Base-by-base conservation (phyloP, 148 eudicot species). In the Diospyros kaki region DNA sequence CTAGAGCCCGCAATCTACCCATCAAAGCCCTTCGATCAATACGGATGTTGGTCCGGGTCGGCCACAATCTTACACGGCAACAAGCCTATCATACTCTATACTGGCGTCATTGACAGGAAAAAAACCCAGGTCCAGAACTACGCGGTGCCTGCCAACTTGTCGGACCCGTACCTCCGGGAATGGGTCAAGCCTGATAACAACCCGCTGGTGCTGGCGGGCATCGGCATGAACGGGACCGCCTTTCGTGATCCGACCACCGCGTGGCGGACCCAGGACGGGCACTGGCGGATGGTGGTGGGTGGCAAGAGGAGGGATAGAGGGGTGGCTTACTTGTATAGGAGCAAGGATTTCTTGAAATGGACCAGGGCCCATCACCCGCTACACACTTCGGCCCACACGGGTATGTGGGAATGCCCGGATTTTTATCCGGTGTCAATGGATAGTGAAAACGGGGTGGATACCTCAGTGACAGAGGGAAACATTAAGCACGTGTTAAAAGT, bases 381-480 rank as follows among this genome's bases (percentile, higher is more conserved):
- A 65, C 97, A 90, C 62, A 82, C 87, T 0, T 40, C 80, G 6
- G 78, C 84, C 0, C 58, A 78, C 0, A 85, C 90, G 0, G 95
- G 96, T 1, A 93, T 83, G 78, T 90, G 93, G 96, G 98, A 90
- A 55, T 93, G 98, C 63, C 96, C 96, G 0, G 96, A 93, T 81
- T 93, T 93, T 66, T 93, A 56, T 52, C 96, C 96, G 6, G 93
- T 93, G 1, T 51, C 81, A 4, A 6, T 69, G 40, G 45, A 72
- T 6, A 84, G 88, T 1, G 60, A 74, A 78, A 38, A 68, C 44
- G 91, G 93, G 70, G 56, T 88, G 81, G 91, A 89, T 38, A 66
- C 90, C 3, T 92, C 94, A 0, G 75, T 48, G 0, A 3, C 28
- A 13, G 81, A 88, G 0, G 67, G 53, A 1, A 76, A 83, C 46